These are phyloP conservation scores for Eucalyptus polybractea DNA, from an alignment of 345 rosid species.

Conservation along the genomic window DNA sequence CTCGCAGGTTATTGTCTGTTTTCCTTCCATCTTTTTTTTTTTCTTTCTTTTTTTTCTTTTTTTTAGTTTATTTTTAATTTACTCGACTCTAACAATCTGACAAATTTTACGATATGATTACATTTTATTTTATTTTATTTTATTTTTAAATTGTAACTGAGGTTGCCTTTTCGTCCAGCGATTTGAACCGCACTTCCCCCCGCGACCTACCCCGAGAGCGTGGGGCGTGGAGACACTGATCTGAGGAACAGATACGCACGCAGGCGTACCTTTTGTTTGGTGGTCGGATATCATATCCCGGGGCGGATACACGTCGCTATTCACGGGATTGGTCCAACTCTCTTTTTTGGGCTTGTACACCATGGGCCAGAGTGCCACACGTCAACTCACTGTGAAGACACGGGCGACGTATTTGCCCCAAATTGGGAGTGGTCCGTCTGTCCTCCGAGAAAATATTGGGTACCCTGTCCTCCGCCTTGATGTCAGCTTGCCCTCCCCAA, in stretches of 20 bases:
- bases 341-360: fast-evolving
- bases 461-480: too few species aligned
- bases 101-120: too few species aligned
- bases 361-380: background rate
- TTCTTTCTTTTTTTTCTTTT: too few species aligned
- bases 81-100: too few species aligned
- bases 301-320: background rate
- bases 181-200: too few species aligned
- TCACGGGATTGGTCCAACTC: background rate
- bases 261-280: background rate
- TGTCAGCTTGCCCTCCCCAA: background rate
- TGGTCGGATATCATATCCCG: background rate
- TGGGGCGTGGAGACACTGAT: background rate
- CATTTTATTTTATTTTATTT: too few species aligned
- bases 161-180: too few species aligned
- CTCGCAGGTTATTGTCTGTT: too few species aligned
- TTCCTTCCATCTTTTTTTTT: too few species aligned
- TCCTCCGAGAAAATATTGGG: too few species aligned
- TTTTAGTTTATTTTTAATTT: too few species aligned
- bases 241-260: background rate
- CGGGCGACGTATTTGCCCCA: background rate
- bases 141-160: too few species aligned
- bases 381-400: background rate
- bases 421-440: fast-evolving
- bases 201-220: background rate